A percentile compares a stretch with the other conserved stretches of the same genome.
Conservation (phyloP, 805 yeast species). For the Saturnispora dispora region DNA sequence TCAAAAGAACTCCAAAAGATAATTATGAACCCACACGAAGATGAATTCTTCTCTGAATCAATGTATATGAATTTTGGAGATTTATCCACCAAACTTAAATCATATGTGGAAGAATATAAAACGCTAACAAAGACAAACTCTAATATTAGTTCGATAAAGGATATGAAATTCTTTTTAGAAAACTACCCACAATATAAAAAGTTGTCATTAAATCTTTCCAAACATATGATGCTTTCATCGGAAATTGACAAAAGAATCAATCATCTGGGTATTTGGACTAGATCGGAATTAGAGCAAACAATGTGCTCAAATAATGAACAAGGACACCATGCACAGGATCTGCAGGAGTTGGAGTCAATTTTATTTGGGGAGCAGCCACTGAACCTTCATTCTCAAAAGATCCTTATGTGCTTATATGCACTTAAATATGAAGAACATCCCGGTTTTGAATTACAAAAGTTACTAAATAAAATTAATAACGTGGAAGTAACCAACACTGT, state of each 20-base stretch:
- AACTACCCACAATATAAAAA: constrained; percentile 91
- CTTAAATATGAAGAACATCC: constrained; percentile 54
- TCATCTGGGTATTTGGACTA: constrained; percentile 59
- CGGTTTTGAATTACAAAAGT: constrained; percentile 32
- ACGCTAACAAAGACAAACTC: constrained; percentile 65
- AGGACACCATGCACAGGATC: constrained; percentile 40
- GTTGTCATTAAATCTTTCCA: constrained; percentile 77
- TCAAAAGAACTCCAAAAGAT: constrained; percentile 52
- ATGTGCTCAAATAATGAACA: constrained; percentile 52
- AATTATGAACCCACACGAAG: constrained; percentile 61
- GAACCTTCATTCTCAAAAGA: constrained; percentile 44
- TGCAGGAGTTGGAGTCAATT: constrained; percentile 46
- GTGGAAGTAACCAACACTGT: constrained; percentile 32
- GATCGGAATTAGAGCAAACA: constrained; percentile 85
- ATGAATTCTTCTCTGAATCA: constrained; percentile 66
- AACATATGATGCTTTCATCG: constrained; percentile 83
- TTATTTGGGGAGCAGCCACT: constrained; percentile 28
- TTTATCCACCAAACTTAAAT: constrained; percentile 77
- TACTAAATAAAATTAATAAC: constrained; percentile 32
- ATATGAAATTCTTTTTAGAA: constrained; percentile 84
- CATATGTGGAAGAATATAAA: constrained; percentile 76
- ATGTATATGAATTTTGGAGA: constrained; percentile 94
- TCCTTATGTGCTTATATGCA: constrained; percentile 65
- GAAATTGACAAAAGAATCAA: constrained; percentile 75
- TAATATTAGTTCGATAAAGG: constrained; percentile 70